A percentile compares a stretch with the other conserved stretches of the same genome.
Conservation (phyloP, 495 filamentous ascomycete species). For the Amorphotheca resinae region DNA sequence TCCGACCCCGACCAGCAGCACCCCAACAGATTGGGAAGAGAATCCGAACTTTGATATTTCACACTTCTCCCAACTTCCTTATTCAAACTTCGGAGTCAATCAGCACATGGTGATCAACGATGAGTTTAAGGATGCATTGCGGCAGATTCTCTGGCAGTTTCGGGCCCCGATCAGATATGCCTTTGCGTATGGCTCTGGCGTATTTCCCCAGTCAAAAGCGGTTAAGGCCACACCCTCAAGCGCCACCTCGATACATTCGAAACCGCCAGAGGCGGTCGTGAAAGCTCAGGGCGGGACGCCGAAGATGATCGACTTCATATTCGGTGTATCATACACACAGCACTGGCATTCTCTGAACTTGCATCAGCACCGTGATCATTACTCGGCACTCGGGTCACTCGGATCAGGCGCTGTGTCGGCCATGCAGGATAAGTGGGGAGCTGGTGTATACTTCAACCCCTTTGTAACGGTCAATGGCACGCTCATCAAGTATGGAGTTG, state of each 20-base stretch:
- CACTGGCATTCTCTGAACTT: conserved; percentile 96
- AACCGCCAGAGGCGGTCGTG: conserved; percentile 61
- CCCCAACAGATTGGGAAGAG: conserved; percentile 53
- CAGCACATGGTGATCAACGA: conserved; percentile 90
- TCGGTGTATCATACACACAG: conserved; percentile 87
- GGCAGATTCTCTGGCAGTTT: conserved; percentile 86
- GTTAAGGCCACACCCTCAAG: conserved; percentile 9
- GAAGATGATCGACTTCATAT: conserved; percentile 98
- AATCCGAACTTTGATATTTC: conserved; percentile 63
- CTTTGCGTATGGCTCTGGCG: conserved; percentile 93
- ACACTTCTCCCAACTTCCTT: conserved; percentile 74
- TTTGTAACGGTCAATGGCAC: conserved; percentile 93
- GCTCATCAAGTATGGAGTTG: conserved; percentile 94
- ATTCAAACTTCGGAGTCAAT: conserved; percentile 83
- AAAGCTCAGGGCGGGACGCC: conserved; percentile 73
- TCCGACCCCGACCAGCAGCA: conserved; percentile 1
- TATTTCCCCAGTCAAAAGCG: conserved; percentile 66
- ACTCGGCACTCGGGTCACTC: conserved; percentile 72
- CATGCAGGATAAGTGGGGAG: conserved; percentile 79
- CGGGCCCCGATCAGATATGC: conserved; percentile 87
- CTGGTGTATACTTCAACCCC: conserved; percentile 95
- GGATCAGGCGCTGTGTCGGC: conserved; percentile 72
- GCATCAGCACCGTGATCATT: conserved; percentile 78
- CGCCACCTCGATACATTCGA: conserved; percentile 51
- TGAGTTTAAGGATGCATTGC: conserved; percentile 82